A percentile compares a stretch with the other conserved stretches of the same genome.
These are phyloP conservation scores for Massariosphaeria phaeospora DNA, from an alignment of 495 filamentous ascomycete species.

Conservation along the genomic window DNA sequence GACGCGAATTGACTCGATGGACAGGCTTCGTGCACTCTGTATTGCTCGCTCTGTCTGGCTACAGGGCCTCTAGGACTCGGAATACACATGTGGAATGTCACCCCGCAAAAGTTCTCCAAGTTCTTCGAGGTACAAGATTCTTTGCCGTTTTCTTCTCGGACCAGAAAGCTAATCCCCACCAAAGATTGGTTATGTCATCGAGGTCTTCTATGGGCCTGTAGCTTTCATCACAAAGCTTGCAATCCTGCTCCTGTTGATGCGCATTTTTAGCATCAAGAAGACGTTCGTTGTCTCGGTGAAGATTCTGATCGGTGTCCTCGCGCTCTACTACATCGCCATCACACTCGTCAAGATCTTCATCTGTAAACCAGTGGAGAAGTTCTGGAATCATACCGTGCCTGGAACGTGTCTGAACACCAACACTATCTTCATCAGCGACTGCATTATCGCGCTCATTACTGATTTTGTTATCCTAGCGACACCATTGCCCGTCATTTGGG, in stretches of 20 bases:
- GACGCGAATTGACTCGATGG: neutral
- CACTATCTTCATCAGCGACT: slow-evolving; percentile 1
- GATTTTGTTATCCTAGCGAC: slow-evolving; percentile 1
- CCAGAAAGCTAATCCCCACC: neutral
- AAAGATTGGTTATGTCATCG: neutral
- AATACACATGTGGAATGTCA: slow-evolving; percentile 2
- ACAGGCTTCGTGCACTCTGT: neutral
- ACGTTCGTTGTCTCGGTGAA: neutral
- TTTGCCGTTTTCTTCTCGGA: neutral
- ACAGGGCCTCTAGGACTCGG: slow-evolving; percentile 4
- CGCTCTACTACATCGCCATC: neutral
- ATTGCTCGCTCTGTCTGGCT: neutral
- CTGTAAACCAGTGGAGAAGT: neutral
- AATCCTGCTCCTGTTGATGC: slow-evolving; percentile 1
- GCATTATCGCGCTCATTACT: neutral
- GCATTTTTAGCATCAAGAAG: neutral
- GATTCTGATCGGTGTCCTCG: neutral
- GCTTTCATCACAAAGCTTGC: neutral
- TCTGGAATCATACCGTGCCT: neutral
- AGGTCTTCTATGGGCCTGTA: neutral
- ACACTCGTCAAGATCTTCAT: slow-evolving; percentile 6
- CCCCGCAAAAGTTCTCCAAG: neutral
- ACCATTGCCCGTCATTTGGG: neutral
- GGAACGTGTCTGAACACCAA: slow-evolving; percentile 4
- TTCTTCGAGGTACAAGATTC: neutral